Base-by-base conservation (phyloP, 257 asterid genomes). In the Capsicum chinense region DNA sequence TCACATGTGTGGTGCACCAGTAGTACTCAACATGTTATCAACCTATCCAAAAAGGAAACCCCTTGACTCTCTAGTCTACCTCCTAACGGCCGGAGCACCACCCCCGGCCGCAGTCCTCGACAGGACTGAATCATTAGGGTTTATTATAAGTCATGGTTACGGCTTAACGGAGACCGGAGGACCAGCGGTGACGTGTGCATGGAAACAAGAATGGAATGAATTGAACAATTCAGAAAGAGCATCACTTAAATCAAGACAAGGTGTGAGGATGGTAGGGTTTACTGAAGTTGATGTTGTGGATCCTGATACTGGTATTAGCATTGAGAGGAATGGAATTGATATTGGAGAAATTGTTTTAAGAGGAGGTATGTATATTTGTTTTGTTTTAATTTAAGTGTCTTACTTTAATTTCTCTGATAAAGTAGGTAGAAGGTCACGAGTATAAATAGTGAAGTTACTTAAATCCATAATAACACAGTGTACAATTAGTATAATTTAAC, bases 311-410 rank as follows among this genome's bases (percentile, higher is more conserved):
- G 83, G 83, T 0, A 48, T 26, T 6, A 60, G 83, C 39, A 33
- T 84, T 2, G 57, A 48, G 57, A 56, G 83, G 54, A 71, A 84
- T 56, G 86, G 86, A 2, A 62, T 17, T 12, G 54, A 54, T 6
- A 47, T 52, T 15, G 94, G 94, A 19, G 92, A 91, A 39, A 87
- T 91, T 56, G 91, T 91, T 42, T 69, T 91, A 33, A 74, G 91
- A 73, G 94, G 94, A 74, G 89, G 37, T 26, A 26, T 26, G 33
- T 26, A 26, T 26, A 26, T 26, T 26, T 26, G 33, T 26, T 26
- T 0, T 26, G 33, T 26, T 26, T 26, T 26, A 26, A 26, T 26
- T 26, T 1, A 26, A 26, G 33, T 26, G 33, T 26, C 33, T 26
- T 26, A 26, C 33, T 26, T 26, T 26, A 26, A 26, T 26, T 26